These are phyloP conservation scores for Sequoiadendron giganteum DNA, from an alignment of 75 land plant genomes.

Conservation along the genomic window DNA sequence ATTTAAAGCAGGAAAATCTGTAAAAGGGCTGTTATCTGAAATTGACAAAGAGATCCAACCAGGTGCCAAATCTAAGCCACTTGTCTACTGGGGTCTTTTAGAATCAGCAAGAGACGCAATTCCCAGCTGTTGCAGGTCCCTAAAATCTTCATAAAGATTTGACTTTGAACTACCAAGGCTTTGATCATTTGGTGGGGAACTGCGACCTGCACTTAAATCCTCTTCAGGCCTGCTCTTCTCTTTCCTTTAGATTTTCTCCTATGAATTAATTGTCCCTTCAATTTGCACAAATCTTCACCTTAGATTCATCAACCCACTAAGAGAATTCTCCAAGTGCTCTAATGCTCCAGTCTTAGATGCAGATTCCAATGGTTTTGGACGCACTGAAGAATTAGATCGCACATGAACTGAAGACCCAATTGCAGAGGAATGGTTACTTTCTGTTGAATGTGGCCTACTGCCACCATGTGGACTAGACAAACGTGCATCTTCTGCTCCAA, in stretches of 20 bases:
- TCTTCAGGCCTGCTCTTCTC: no score
- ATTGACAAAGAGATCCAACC: not conserved
- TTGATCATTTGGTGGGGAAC: not conserved
- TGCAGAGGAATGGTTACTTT: not conserved
- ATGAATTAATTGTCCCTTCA: no score
- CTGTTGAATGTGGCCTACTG: not conserved
- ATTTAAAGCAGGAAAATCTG: not conserved
- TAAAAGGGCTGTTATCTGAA: not conserved
- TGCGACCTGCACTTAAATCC: not conserved
- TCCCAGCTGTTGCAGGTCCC: not conserved
- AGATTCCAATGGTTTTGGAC: conserved; percentile 73
- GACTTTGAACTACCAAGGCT: not conserved
- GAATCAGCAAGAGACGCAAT: not conserved
- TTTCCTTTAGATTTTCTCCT: no score
- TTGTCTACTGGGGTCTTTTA: conserved; percentile 4
- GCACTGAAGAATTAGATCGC: conserved; percentile 33
- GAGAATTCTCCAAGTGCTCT: conserved; percentile 12
- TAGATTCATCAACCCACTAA: not conserved
- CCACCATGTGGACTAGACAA: conserved; percentile 6
- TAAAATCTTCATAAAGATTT: not conserved
- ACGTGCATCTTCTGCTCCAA: conserved; percentile 5
- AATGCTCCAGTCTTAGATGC: conserved; percentile 11
- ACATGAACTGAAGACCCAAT: conserved; percentile 10
- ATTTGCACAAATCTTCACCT: no score
- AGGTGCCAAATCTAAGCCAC: not conserved